Evolutionary conservation across 257 asterid species (phyloP).

Genomic region (Nicotiana benthamiana): DNA sequence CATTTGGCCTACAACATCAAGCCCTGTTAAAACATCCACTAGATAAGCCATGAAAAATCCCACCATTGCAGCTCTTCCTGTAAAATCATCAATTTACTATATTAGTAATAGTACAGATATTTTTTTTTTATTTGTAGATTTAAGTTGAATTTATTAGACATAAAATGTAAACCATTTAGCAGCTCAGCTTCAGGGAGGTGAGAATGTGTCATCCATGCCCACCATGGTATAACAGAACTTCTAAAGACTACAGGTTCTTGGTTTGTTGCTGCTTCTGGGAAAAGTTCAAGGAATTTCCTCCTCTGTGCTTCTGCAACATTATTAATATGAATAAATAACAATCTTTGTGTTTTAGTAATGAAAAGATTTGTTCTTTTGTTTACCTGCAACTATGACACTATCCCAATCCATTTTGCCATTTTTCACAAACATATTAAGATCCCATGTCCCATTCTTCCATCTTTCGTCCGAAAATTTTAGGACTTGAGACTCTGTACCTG

Average conservation of each 20-base stretch:
- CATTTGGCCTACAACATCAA: slow-evolving; percentile 49
- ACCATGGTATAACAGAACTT: slow-evolving; percentile 62
- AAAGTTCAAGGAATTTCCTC: slow-evolving; percentile 45
- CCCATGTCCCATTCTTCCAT: slow-evolving; percentile 76
- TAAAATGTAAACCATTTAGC: slow-evolving; percentile 35
- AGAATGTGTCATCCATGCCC: slow-evolving; percentile 68
- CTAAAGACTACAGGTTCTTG: slow-evolving; percentile 51
- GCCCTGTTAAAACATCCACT: slow-evolving; percentile 58
- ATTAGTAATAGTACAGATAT: too few species aligned
- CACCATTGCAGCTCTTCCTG: slow-evolving; percentile 73
- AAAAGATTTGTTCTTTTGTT: not conserved
- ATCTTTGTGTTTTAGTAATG: not conserved
- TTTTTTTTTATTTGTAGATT: too few species aligned
- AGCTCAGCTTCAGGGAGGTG: slow-evolving; percentile 68
- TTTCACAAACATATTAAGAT: slow-evolving; percentile 59
- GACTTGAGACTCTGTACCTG: slow-evolving; percentile 9
- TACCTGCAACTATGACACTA: slow-evolving; percentile 57
- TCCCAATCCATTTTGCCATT: slow-evolving; percentile 70
- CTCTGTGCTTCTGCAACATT: slow-evolving; percentile 45
- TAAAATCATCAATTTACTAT: not conserved
- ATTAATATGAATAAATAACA: not conserved
- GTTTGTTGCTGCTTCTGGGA: slow-evolving; percentile 57
- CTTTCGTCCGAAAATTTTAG: slow-evolving; percentile 34
- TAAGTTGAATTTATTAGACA: not conserved
- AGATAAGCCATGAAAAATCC: slow-evolving; percentile 58